Conservation (phyloP, 306 rosid species). For the Acmispon strigosus region DNA sequence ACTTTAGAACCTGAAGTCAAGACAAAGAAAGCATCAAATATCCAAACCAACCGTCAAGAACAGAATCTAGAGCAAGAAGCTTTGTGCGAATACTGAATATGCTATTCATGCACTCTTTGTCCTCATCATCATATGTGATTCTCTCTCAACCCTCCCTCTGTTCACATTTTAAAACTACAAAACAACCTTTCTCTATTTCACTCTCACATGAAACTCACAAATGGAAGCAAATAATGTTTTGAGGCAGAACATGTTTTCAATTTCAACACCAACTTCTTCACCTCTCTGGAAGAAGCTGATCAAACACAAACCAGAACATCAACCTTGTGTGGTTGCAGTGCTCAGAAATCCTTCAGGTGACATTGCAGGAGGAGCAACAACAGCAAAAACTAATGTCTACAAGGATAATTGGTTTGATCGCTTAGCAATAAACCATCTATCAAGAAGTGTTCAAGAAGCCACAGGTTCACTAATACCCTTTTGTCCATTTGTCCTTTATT, state of each 20-base stretch:
- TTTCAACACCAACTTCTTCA: slow-evolving; percentile 22
- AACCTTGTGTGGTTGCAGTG: slow-evolving; percentile 34
- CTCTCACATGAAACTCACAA: slow-evolving; percentile 2
- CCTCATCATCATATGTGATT: neutral
- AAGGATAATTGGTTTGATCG: slow-evolving; percentile 69
- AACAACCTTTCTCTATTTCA: neutral
- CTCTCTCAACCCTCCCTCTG: neutral
- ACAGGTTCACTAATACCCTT: slow-evolving; percentile 46
- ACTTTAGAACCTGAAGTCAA: neutral
- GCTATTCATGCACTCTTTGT: slow-evolving; percentile 33
- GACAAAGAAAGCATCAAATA: slow-evolving; percentile 3
- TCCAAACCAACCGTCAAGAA: neutral
- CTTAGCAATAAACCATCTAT: slow-evolving; percentile 64
- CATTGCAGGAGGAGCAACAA: slow-evolving; percentile 24
- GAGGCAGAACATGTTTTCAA: slow-evolving; percentile 20
- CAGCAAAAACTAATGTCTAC: slow-evolving; percentile 15
- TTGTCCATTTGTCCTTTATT: neutral
- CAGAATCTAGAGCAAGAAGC: slow-evolving; percentile 10
- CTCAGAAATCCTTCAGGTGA: slow-evolving; percentile 38
- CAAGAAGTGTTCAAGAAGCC: slow-evolving; percentile 65
- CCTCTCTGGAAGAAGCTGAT: slow-evolving; percentile 23
- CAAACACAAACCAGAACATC: slow-evolving; percentile 9
- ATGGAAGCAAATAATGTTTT: slow-evolving; percentile 60
- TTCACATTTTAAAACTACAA: neutral
- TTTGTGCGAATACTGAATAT: slow-evolving; percentile 12